Evolutionary conservation across 768 basidiomycete genomes (phyloP).

Genomic region (Nevesoporus exiguus): DNA sequence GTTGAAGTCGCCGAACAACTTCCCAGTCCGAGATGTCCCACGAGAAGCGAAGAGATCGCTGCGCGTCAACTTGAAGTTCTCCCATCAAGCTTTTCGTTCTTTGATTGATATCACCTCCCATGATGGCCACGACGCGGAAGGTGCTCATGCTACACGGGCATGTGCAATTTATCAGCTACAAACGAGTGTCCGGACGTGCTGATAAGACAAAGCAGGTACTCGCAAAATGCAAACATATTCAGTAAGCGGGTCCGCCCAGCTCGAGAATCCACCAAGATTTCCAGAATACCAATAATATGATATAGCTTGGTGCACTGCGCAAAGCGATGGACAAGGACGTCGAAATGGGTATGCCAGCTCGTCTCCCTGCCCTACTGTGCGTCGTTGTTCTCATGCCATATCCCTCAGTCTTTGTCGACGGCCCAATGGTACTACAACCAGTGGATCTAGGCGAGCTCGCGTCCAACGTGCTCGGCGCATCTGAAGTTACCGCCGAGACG

Average conservation of each 20-base stretch:
- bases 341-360: constrained; percentile 50
- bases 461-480: constrained; percentile 36
- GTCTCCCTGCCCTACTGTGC: not conserved
- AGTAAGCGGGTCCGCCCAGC: constrained; percentile 58
- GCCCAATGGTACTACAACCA: constrained; percentile 62
- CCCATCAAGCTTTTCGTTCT: not conserved
- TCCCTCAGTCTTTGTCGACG: constrained; percentile 66
- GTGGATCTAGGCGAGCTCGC: constrained; percentile 48
- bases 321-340: constrained; percentile 63
- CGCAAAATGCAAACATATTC: constrained; percentile 68
- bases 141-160: constrained; percentile 48
- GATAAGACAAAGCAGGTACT: constrained; percentile 43
- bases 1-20: too few species aligned
- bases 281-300: not conserved
- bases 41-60: not conserved
- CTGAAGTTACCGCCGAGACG: constrained; percentile 30
- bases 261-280: not conserved
- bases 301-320: constrained; percentile 66
- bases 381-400: not conserved
- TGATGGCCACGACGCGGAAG: constrained; percentile 30
- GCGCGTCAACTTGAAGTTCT: not conserved
- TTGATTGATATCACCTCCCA: not conserved
- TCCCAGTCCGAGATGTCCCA: not conserved
- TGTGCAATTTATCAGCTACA: constrained; percentile 3
- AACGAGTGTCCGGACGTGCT: not conserved